Percentiles rank a stretch among this genome's conserved stretches.
These are phyloP conservation scores for Neopestalotiopsis sp. DNA, from an alignment of 2,329 filamentous ascomycete species.

Conservation along the genomic window DNA sequence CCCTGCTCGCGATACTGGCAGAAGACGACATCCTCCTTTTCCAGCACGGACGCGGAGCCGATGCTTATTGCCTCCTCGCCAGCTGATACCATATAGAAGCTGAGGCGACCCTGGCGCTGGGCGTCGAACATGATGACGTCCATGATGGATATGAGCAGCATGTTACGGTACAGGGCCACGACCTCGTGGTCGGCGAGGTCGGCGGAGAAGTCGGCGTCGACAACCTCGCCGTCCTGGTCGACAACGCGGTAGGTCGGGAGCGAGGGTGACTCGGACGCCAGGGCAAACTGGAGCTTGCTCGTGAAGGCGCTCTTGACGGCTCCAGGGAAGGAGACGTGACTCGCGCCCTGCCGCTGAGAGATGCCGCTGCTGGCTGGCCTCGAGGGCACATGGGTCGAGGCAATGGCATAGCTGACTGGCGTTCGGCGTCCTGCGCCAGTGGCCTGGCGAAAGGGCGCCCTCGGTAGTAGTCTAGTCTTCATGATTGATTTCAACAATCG, in stretches of 20 bases:
- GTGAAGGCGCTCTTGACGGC: conserved; percentile 95
- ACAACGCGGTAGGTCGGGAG: conserved; percentile 93
- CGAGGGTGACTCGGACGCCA: conserved; percentile 72
- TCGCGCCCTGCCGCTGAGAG: conserved; percentile 61
- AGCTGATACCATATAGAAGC: conserved; percentile 97
- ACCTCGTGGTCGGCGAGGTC: conserved; percentile 71
- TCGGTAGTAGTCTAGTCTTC: conserved; percentile 29
- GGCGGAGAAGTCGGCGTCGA: conserved; percentile 73
- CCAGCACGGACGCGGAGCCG: conserved; percentile 82
- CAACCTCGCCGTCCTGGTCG: conserved; percentile 83
- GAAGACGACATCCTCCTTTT: conserved; percentile 88
- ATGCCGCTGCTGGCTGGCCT: conserved; percentile 51
- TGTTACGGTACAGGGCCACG: conserved; percentile 66
- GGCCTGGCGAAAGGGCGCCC: conserved; percentile 26
- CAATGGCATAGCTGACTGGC: conserved; percentile 21
- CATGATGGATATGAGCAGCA: conserved; percentile 80
- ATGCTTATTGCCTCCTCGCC: conserved; percentile 95
- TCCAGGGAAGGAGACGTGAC: conserved; percentile 81
- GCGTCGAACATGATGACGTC: conserved; percentile 98
- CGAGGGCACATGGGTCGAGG: conserved; percentile 22
- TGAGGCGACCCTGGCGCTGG: conserved; percentile 89
- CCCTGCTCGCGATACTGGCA: conserved; percentile 95
- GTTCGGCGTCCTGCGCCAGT: conserved; percentile 24
- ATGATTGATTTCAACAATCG: conserved; percentile 24
- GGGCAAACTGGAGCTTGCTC: conserved; percentile 75